Percentiles rank a stretch among this genome's conserved stretches.
These are phyloP conservation scores for Fonsecaea monophora DNA, from an alignment of 2,329 filamentous ascomycete genomes.

Conservation along the genomic window DNA sequence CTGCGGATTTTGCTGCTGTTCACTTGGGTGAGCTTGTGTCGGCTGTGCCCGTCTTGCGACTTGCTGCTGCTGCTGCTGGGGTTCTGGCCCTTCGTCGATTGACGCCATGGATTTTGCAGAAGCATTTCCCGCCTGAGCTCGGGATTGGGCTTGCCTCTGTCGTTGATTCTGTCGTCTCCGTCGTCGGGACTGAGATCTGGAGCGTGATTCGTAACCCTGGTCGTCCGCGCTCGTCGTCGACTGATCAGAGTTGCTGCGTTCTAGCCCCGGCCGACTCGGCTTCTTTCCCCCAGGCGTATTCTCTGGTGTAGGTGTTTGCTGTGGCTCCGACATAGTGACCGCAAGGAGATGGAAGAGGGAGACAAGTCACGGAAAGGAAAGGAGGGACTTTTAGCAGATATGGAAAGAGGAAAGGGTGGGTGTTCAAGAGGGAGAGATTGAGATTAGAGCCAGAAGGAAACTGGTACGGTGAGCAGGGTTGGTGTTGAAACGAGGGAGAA, in stretches of 20 bases:
- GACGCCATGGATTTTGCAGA: conserved; percentile 38
- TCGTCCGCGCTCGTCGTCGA: conserved; percentile 34
- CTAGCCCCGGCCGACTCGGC: conserved; percentile 30
- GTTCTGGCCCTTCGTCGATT: conserved; percentile 36
- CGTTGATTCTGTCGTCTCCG: conserved; percentile 41
- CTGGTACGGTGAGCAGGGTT: conserved; percentile 11
- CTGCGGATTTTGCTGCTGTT: conserved; percentile 26
- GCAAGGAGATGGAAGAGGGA: conserved; percentile 14
- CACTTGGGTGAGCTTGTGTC: conserved; percentile 20
- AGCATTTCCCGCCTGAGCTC: conserved; percentile 36
- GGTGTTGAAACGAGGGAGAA: conserved; percentile 1
- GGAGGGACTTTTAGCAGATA: conserved; percentile 1
- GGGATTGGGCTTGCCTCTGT: conserved; percentile 33
- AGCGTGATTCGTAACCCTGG: conserved; percentile 41
- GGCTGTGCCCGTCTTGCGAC: conserved; percentile 21
- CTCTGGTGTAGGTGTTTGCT: conserved; percentile 36
- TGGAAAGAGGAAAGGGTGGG: background rate
- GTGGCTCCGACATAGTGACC: conserved; percentile 36
- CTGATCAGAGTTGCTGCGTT: conserved; percentile 36
- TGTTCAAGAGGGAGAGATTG: conserved; percentile 6
- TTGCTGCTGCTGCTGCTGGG: conserved; percentile 32
- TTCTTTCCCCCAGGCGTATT: conserved; percentile 36
- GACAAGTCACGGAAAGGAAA: background rate
- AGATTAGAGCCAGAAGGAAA: conserved; percentile 20
- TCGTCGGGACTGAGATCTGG: conserved; percentile 40